Evolutionary conservation across 2,329 filamentous ascomycete genomes (phyloP).

Genomic region (Bipolaris cookei): DNA sequence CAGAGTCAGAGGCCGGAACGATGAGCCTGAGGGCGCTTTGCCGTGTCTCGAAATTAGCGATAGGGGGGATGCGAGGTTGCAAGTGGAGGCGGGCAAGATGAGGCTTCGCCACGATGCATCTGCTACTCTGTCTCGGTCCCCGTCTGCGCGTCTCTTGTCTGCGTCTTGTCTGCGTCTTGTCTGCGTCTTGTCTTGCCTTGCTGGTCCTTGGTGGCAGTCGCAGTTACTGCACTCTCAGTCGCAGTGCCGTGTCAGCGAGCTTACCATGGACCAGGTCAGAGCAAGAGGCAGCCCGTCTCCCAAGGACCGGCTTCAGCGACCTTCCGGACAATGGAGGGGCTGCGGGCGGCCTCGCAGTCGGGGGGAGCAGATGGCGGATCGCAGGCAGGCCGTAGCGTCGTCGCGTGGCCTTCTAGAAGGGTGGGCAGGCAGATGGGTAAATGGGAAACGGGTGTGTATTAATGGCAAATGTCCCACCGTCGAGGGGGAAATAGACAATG

Average conservation of each 20-base stretch:
- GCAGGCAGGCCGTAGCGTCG: conserved; percentile 26
- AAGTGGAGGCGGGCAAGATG: background rate
- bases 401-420: conserved; percentile 12
- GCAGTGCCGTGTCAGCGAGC: background rate
- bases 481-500: background rate
- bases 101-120: background rate
- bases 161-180: background rate
- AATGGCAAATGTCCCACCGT: background rate
- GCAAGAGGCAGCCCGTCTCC: background rate
- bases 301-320: conserved; percentile 23
- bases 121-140: background rate
- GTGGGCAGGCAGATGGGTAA: no score
- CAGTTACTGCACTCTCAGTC: background rate
- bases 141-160: no score
- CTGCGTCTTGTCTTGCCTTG: background rate
- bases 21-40: conserved; percentile 5
- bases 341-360: conserved; percentile 16
- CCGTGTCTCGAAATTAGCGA: conserved; percentile 6
- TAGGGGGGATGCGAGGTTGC: conserved; percentile 4
- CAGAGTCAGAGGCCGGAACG: conserved; percentile 9
- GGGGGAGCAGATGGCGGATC: conserved; percentile 19
- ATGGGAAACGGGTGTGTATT: no score
- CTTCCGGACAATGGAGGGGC: conserved; percentile 15
- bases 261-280: background rate
- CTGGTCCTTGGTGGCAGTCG: background rate